These are phyloP conservation scores for Teratosphaeriaceae sp. DNA, from an alignment of 2,329 filamentous ascomycete species.

Conservation along the genomic window DNA sequence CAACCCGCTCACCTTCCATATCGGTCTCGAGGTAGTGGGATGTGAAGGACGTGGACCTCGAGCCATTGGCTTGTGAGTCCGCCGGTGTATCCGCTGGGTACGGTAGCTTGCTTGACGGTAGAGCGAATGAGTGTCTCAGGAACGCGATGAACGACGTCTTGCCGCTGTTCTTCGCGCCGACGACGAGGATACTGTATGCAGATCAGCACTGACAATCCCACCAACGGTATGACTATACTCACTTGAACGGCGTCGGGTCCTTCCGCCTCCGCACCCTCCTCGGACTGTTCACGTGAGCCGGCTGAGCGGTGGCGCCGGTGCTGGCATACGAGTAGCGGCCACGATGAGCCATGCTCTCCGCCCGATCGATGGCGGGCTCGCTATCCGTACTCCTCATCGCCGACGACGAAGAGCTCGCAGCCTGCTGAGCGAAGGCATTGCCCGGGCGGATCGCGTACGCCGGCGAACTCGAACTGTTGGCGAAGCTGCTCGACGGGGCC, in stretches of 20 bases:
- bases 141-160: conserved; percentile 98
- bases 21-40: conserved; percentile 91
- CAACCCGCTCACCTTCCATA: conserved; percentile 84
- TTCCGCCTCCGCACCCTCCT: conserved; percentile 88
- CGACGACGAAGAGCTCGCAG: conserved; percentile 15
- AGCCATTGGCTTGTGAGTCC: conserved; percentile 13
- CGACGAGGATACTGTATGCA: conserved; percentile 67
- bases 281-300: conserved; percentile 78
- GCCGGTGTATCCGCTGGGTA: conserved; percentile 20
- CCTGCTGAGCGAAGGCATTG: conserved; percentile 14
- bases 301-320: conserved; percentile 81
- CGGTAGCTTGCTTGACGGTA: conserved; percentile 70
- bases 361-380: conserved; percentile 63
- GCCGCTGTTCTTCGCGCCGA: conserved; percentile 79
- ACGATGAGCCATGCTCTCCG: conserved; percentile 94
- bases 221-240: conserved; percentile 41
- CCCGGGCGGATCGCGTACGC: conserved; percentile 20
- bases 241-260: conserved; percentile 98
- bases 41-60: conserved; percentile 53
- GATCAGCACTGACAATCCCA: not conserved
- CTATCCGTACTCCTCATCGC: too few species aligned
- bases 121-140: conserved; percentile 74
- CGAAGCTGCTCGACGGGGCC: conserved; percentile 15
- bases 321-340: conserved; percentile 95
- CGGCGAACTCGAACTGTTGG: conserved; percentile 19